These are phyloP conservation scores for Cyclotella distinguenda DNA, from an alignment of 108 stramenopile genomes.

Conservation along the genomic window DNA sequence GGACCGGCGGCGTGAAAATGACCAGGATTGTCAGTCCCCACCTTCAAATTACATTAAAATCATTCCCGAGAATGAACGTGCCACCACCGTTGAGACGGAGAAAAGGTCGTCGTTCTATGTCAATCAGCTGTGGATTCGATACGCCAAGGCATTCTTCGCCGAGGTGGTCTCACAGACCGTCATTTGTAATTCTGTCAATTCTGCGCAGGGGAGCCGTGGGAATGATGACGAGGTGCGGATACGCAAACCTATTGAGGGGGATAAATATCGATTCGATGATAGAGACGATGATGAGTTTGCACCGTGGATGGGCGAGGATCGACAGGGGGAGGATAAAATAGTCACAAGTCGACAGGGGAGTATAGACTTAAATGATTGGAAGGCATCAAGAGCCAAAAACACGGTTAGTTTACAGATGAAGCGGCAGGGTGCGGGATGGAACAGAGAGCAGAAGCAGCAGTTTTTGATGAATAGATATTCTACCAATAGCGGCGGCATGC, in stretches of 20 bases:
- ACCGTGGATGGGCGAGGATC: constrained; percentile 15
- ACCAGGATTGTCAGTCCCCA: not conserved
- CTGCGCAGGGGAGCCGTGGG: not conserved
- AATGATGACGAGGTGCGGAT: not conserved
- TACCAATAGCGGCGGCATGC: constrained; percentile 3
- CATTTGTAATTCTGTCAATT: constrained; percentile 11
- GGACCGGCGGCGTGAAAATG: not conserved
- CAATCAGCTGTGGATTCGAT: constrained; percentile 36
- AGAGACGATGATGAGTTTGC: constrained; percentile 43
- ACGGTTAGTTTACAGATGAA: not conserved
- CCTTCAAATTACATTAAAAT: not conserved
- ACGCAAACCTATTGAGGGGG: not conserved
- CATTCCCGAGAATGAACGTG: constrained; percentile 21
- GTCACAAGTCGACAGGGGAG: not conserved
- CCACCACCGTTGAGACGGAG: constrained; percentile 2
- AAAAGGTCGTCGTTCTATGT: constrained; percentile 34
- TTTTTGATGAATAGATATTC: not conserved
- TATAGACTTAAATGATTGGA: not conserved
- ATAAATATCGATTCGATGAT: not conserved
- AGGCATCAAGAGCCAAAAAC: not conserved
- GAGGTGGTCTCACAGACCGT: constrained; percentile 13
- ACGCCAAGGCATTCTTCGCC: constrained; percentile 17
- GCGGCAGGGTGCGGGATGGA: not conserved
- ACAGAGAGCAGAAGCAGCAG: not conserved
- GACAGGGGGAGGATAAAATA: not conserved